phyloP scores from a whole-genome alignment of 768 basidiomycete species.

The Hysterangium stoloniferum region DNA sequence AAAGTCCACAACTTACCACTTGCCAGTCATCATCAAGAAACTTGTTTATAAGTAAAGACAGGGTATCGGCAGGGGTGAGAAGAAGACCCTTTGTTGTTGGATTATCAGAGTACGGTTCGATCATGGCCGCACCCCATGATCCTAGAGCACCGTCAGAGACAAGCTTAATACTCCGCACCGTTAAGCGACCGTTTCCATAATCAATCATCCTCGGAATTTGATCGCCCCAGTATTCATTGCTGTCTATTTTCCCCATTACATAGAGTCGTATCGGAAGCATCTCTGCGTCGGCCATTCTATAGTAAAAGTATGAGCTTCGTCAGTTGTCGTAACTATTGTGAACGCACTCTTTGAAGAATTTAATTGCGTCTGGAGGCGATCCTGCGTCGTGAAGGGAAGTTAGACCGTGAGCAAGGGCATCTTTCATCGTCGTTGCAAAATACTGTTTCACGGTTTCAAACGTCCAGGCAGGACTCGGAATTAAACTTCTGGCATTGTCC shows the following conservation, averaged over 20 bases:
- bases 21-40: constrained; percentile 77
- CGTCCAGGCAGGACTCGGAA: constrained; percentile 59
- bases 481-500: constrained; percentile 79
- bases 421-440: constrained; percentile 54
- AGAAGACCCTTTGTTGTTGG: constrained; percentile 66
- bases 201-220: constrained; percentile 50
- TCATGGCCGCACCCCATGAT: constrained; percentile 85
- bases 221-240: constrained; percentile 59
- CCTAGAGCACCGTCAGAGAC: constrained; percentile 86
- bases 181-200: constrained; percentile 62
- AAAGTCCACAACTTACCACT: constrained; percentile 46
- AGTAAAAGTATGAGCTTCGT: background rate
- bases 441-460: constrained; percentile 47
- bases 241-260: constrained; percentile 41
- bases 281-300: constrained; percentile 60
- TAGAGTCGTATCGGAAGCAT: constrained; percentile 47
- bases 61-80: constrained; percentile 43
- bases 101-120: constrained; percentile 78
- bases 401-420: constrained; percentile 72
- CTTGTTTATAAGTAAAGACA: constrained; percentile 46
- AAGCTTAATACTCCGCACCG: constrained; percentile 64
- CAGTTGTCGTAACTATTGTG: background rate
- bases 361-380: constrained; percentile 40
- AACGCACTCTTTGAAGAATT: constrained; percentile 58
- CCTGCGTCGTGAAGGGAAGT: constrained; percentile 85